Percentiles rank a stretch among this genome's conserved stretches.
Conservation (phyloP, 2,329 filamentous ascomycete genomes). For the Aspergillus udagawae region DNA sequence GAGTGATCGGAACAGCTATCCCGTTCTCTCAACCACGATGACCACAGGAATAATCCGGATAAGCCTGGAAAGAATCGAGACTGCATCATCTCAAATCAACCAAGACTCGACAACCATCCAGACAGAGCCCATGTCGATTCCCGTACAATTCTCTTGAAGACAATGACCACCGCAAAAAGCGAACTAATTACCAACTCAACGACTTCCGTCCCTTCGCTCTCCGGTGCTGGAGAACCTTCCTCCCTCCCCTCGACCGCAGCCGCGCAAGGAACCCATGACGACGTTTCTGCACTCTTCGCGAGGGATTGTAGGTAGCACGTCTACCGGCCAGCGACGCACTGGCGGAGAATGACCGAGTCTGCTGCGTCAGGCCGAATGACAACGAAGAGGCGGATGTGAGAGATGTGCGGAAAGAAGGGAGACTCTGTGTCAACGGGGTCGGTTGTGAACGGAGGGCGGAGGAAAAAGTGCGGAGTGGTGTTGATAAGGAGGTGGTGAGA, state of each 20-base stretch:
- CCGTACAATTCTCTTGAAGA: background rate
- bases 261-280: constrained; percentile 58
- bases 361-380: constrained; percentile 13
- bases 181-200: constrained; percentile 47
- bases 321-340: constrained; percentile 40
- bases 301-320: constrained; percentile 57
- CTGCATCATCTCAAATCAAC: background rate
- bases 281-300: constrained; percentile 57
- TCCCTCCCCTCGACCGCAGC: constrained; percentile 50
- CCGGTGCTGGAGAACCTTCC: constrained; percentile 52
- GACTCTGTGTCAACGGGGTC: background rate
- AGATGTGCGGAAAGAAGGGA: constrained; percentile 6
- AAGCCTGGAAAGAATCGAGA: background rate
- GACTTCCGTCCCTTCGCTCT: constrained; percentile 50
- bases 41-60: background rate
- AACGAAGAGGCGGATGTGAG: constrained; percentile 13
- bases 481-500: constrained; percentile 3
- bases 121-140: background rate
- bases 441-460: constrained; percentile 1
- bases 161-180: background rate
- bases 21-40: background rate
- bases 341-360: constrained; percentile 41
- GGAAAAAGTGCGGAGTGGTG: constrained; percentile 15
- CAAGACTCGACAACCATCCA: background rate
- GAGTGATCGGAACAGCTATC: background rate